Evolutionary conservation across 768 basidiomycete species (phyloP).

Genomic region (Clavulina sp.): DNA sequence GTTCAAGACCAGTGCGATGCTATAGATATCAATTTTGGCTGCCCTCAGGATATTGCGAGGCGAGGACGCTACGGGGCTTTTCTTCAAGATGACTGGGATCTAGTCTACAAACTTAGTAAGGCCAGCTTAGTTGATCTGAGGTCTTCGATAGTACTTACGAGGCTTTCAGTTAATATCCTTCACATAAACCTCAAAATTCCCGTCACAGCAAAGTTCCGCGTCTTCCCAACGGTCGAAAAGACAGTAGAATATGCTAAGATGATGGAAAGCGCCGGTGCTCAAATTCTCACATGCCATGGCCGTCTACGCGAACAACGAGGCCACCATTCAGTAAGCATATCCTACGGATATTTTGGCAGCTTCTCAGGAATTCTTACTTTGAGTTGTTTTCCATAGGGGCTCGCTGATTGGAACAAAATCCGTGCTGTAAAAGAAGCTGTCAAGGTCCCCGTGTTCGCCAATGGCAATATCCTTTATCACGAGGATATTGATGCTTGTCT

Average conservation of each 20-base stretch:
- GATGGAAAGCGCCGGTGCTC: conserved; percentile 89
- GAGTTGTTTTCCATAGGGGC: conserved; percentile 30
- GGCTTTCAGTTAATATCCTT: conserved; percentile 57
- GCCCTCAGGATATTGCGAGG: conserved; percentile 90
- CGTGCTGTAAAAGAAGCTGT: conserved; percentile 80
- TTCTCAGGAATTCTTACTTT: neutral
- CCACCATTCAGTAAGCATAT: conserved; percentile 40
- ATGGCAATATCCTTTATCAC: conserved; percentile 84
- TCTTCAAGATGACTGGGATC: conserved; percentile 87
- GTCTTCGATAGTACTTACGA: neutral
- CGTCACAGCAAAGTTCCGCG: conserved; percentile 90
- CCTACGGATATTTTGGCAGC: neutral
- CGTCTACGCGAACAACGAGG: conserved; percentile 84
- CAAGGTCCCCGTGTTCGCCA: conserved; percentile 85
- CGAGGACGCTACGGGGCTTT: conserved; percentile 78
- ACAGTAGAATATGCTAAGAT: conserved; percentile 91
- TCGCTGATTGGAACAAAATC: conserved; percentile 84
- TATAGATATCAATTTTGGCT: conserved; percentile 84
- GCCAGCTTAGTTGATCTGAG: conserved; percentile 13
- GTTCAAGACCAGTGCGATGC: conserved; percentile 77
- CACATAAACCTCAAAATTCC: conserved; percentile 76
- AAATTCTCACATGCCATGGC: conserved; percentile 88
- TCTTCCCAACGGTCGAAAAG: conserved; percentile 69
- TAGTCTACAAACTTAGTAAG: conserved; percentile 61
- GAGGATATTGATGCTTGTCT: conserved; percentile 71